Evolutionary conservation across 257 asterid genomes (phyloP).

Genomic region (Jacaranda mimosifolia): DNA sequence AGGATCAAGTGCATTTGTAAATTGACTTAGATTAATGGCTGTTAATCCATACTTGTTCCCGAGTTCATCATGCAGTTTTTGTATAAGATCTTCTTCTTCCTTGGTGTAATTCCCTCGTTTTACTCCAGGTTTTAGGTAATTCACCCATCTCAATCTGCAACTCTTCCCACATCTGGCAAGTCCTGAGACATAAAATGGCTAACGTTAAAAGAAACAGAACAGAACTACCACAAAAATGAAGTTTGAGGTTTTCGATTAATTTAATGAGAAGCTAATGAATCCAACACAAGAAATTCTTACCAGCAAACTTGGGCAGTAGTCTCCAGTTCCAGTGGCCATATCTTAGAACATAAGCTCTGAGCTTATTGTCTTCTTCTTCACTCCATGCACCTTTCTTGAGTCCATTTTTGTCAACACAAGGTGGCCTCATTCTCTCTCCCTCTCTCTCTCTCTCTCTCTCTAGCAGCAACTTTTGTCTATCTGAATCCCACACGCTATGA

Average conservation of each 20-base stretch:
- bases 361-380: slow-evolving; percentile 55
- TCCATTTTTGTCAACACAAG: slow-evolving; percentile 47
- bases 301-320: slow-evolving; percentile 55
- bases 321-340: slow-evolving; percentile 63
- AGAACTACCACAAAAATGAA: too few species aligned
- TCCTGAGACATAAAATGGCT: slow-evolving; percentile 26
- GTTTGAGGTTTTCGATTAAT: too few species aligned
- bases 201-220: too few species aligned
- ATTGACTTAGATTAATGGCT: too few species aligned
- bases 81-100: slow-evolving; percentile 40
- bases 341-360: slow-evolving; percentile 45
- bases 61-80: slow-evolving; percentile 34
- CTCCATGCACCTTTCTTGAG: slow-evolving; percentile 64
- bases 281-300: slow-evolving; percentile 20
- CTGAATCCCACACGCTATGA: neutral
- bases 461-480: neutral
- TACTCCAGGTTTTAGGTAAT: slow-evolving; percentile 44
- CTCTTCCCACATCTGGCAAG: slow-evolving; percentile 45
- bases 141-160: slow-evolving; percentile 49
- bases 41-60: slow-evolving; percentile 42
- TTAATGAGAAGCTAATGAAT: neutral
- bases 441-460: neutral
- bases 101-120: slow-evolving; percentile 39
- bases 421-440: slow-evolving; percentile 10
- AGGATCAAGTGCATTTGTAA: too few species aligned